A percentile compares a stretch with the other conserved stretches of the same genome.
Conservation (phyloP, 2,329 filamentous ascomycete species). For the Plenodomus tracheiphilus region DNA sequence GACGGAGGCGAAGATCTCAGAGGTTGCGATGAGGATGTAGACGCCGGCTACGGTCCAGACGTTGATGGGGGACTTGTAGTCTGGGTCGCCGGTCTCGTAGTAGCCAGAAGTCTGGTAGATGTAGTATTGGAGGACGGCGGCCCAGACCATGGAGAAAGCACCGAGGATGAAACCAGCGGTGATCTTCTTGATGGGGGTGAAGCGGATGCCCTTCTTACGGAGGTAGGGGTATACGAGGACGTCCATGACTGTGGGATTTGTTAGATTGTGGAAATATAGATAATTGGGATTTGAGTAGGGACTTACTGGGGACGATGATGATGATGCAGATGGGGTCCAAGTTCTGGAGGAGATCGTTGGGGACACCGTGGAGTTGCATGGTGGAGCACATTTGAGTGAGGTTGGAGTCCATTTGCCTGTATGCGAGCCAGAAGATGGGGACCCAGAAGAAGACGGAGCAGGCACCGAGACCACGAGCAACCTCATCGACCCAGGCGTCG, state of each 20-base stretch:
- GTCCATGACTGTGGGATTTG: conserved; percentile 58
- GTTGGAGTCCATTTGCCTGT: conserved; percentile 69
- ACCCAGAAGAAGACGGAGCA: conserved; percentile 59
- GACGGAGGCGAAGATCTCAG: conserved; percentile 67
- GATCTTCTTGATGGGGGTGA: conserved; percentile 78
- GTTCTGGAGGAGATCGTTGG: conserved; percentile 78
- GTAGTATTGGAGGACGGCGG: conserved; percentile 60
- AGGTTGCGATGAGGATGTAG: conserved; percentile 59
- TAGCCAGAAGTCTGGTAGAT: conserved; percentile 61
- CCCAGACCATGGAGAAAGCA: conserved; percentile 62
- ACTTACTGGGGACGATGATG: conserved; percentile 65
- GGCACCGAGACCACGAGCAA: conserved; percentile 61
- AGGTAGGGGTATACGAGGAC: conserved; percentile 68
- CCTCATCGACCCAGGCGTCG: conserved; percentile 80
- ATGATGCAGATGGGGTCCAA: conserved; percentile 75
- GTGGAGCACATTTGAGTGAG: conserved; percentile 66
- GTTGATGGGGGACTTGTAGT: conserved; percentile 51
- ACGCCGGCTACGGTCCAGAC: conserved; percentile 58
- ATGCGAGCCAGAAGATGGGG: conserved; percentile 68
- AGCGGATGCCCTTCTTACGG: conserved; percentile 64
- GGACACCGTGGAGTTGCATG: conserved; percentile 70
- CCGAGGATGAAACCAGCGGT: conserved; percentile 69
- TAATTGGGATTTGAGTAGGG: conserved; percentile 57
- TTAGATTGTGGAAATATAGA: conserved; percentile 68
- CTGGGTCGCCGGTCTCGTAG: conserved; percentile 45